Base-by-base conservation (phyloP, 352 stramenopile genomes). In the Phytophthora vignae region DNA sequence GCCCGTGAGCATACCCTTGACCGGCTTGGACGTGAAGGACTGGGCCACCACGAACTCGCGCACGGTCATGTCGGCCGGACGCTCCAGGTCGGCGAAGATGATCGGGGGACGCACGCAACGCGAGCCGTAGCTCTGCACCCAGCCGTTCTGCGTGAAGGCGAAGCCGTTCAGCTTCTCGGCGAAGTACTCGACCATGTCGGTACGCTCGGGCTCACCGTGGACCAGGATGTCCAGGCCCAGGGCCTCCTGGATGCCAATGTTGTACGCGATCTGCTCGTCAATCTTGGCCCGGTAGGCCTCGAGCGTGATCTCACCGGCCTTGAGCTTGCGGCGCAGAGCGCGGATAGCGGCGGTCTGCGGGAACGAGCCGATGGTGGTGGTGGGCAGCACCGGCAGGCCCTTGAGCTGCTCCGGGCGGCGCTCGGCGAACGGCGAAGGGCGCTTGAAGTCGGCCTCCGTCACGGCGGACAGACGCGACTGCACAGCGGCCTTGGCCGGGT, bases 141-240 rank as follows among this genome's bases (percentile, higher is more conserved):
- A 98, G 21, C 92, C 95, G 71, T 98, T 97, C 64, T 93, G 72
- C 22, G 91, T 97, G 78, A 98, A 98, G 1, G 93, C 84, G 55
- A 98, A 97, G 21, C 95, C 95, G 17, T 97, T 84, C 21, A 98
- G 82, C 78, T 98, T 95, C 81, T 98, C 90, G 4, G 87, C 95
- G 73, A 98, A 98, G 83, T 97, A 98, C 84, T 98, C 93, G 2
- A 98, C 95, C 95, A 98, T 98, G 80, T 98, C 95, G 4, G 91
- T 98, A 70, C 93, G 91, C 76, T 98, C 95, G 4, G 92, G 82
- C 69, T 98, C 95, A 59, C 95, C 95, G 74, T 98, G 95, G 33
- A 98, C 95, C 2, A 98, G 72, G 67, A 98, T 97, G 79, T 98
- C 95, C 3, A 98, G 76, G 33, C 93, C 95, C 5, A 98, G 70